These are phyloP conservation scores for Penicillium sp. DNA, from an alignment of 2,329 filamentous ascomycete genomes.

Conservation along the genomic window DNA sequence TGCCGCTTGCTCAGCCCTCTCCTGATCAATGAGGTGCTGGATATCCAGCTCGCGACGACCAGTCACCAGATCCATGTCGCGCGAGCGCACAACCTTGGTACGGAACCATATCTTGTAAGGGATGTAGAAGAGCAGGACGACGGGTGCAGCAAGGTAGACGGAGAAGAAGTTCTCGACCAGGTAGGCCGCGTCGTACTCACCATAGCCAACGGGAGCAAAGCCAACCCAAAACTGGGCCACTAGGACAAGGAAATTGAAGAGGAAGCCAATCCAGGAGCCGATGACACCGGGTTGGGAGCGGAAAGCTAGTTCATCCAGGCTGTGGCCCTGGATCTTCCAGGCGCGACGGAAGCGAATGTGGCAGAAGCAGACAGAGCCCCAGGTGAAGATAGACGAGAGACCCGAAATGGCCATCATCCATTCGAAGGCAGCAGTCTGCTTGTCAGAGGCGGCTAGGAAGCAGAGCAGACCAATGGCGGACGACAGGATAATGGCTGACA, in stretches of 20 bases:
- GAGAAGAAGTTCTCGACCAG: constrained; percentile 66
- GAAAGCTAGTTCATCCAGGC: constrained; percentile 75
- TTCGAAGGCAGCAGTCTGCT: constrained; percentile 62
- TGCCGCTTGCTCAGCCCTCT: constrained; percentile 64
- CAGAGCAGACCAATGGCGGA: constrained; percentile 67
- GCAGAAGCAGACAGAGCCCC: constrained; percentile 78
- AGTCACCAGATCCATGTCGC: constrained; percentile 81
- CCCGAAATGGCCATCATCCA: constrained; percentile 77
- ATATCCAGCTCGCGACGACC: constrained; percentile 82
- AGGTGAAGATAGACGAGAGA: constrained; percentile 69
- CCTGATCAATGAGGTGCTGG: constrained; percentile 70
- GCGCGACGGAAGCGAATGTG: constrained; percentile 86
- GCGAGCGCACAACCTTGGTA: constrained; percentile 61
- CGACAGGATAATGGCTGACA: constrained; percentile 66
- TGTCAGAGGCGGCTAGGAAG: constrained; percentile 65
- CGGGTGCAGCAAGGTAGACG: constrained; percentile 53
- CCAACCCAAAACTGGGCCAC: constrained; percentile 85
- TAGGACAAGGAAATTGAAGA: constrained; percentile 70
- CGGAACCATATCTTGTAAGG: constrained; percentile 70
- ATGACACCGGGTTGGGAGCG: constrained; percentile 69
- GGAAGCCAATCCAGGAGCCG: constrained; percentile 75
- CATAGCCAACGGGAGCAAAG: constrained; percentile 65
- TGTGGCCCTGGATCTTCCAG: constrained; percentile 67
- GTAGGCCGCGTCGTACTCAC: constrained; percentile 40
- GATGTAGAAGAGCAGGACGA: constrained; percentile 60